These are phyloP conservation scores for Carex littledalei DNA, from an alignment of 176 grass and related monocot genomes.

Conservation along the genomic window DNA sequence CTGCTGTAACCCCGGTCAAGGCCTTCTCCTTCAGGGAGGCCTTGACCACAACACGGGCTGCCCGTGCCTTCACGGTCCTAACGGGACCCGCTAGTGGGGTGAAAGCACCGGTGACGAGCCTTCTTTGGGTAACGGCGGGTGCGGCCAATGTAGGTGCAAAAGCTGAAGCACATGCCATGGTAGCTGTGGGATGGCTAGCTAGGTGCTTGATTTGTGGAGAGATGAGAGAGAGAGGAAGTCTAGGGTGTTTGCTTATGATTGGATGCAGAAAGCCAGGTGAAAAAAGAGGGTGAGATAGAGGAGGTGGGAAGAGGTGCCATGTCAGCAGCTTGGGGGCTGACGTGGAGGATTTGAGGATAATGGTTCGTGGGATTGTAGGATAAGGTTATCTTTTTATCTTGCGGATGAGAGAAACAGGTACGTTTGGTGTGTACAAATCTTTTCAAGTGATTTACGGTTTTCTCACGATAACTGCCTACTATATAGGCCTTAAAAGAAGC, in stretches of 20 bases:
- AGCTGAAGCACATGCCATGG: conserved; percentile 27
- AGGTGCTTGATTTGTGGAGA: not conserved
- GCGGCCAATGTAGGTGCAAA: not conserved
- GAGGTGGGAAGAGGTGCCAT: conserved; percentile 7
- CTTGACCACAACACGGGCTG: conserved; percentile 10
- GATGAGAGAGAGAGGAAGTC: not conserved
- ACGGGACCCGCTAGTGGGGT: not conserved
- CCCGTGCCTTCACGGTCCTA: not conserved
- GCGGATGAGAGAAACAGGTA: conserved; percentile 19
- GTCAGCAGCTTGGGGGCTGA: conserved; percentile 17
- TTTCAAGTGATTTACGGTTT: not conserved
- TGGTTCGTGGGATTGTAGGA: conserved; percentile 17
- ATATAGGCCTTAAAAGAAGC: not conserved
- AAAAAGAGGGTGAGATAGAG: conserved; percentile 12
- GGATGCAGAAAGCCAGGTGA: conserved; percentile 4
- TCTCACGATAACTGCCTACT: too few species aligned
- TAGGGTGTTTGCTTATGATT: conserved; percentile 19
- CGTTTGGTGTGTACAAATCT: not conserved
- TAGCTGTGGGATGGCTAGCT: conserved; percentile 1
- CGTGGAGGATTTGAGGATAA: conserved; percentile 25
- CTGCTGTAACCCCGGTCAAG: conserved; percentile 23
- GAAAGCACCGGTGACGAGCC: not conserved
- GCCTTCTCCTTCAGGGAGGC: conserved; percentile 27
- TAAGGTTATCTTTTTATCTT: conserved; percentile 36
- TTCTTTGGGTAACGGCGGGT: not conserved